Evolutionary conservation across 163 green algal genomes (phyloP).

Genomic region (Prototheca wickerhamii): DNA sequence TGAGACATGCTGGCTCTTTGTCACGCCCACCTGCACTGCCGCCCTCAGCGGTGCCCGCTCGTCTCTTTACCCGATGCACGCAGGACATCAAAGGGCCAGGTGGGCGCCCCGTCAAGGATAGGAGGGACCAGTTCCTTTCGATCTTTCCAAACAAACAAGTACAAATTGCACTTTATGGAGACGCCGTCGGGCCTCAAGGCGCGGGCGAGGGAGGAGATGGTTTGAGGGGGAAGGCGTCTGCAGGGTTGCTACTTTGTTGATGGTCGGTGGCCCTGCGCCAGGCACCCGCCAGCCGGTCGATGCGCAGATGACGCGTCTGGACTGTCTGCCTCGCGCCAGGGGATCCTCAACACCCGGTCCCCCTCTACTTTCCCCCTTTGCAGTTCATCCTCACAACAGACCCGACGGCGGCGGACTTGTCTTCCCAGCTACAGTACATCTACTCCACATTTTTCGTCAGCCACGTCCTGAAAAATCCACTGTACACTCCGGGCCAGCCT

Average conservation of each 20-base stretch:
- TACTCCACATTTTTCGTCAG: conserved; percentile 73
- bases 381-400: conserved; percentile 78
- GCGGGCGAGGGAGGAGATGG: neutral
- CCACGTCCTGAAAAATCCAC: conserved; percentile 76
- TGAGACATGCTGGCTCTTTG: too few relatives aligned
- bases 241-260: too few relatives aligned
- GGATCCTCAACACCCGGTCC: neutral
- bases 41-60: too few relatives aligned
- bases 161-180: conserved; percentile 90
- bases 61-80: too few relatives aligned
- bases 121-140: conserved; percentile 68
- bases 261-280: too few relatives aligned
- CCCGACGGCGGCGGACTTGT: conserved; percentile 54
- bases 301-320: too few relatives aligned
- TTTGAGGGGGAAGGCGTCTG: neutral
- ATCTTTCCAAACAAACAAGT: conserved; percentile 73
- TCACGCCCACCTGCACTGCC: too few relatives aligned
- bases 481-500: conserved; percentile 61
- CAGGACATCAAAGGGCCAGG: conserved; percentile 45
- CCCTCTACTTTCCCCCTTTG: neutral
- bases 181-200: conserved; percentile 83
- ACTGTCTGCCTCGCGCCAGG: neutral
- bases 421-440: conserved; percentile 62
- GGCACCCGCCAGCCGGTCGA: too few relatives aligned
- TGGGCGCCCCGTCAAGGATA: conserved; percentile 59